Base-by-base conservation (phyloP, 208 protist species). In the Lotmaria passim region DNA sequence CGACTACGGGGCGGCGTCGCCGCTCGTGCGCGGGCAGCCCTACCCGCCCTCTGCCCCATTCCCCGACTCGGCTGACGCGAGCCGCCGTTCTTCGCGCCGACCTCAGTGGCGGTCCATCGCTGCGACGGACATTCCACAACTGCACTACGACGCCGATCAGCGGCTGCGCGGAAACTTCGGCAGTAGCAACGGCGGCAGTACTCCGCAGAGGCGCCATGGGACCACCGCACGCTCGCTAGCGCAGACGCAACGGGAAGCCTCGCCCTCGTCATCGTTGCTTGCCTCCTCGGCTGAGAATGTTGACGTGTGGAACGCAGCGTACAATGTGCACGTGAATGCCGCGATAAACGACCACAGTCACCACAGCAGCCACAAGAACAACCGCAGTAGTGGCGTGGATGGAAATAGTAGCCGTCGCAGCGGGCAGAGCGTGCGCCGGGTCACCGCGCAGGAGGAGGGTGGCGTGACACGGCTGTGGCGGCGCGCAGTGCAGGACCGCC, bases 51-150 rank as follows among this genome's bases (percentile, higher is more conserved):
- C 70, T 3, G n/a, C n/a, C 64, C 66, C 0, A 14, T 80, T 23
- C 60, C 67, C 2, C 8, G 57, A 50, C 33, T n/a, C 26, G 8
- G 33, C 24, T 34, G 31, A 41, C 26, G 15, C 21, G 28, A 24
- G 15, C 31, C 12, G 8, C 19, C 39, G 47, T 0, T 21, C 1
- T 0, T 36, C 48, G 47, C 38, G n/a, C 14, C 77, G 73, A 21
- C 79, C 86, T 14, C 64, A 67, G n/a, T 92, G 86, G 86, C 82
- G 89, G 63, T 55, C 59, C 44, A 71, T 92, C 61, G 71, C 86
- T 11, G 77, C 75, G 8, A 78, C 81, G 5, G 86, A 92, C 51
- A 67, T 84, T 23, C 79, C 74, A 2, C 63, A 89, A 23, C 60
- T 87, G 38, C 81, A 89, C 46, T 84, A 92, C 73, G 60, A 75